Evolutionary conservation across 176 grass and related monocot genomes (phyloP), one percentile per base, ranked within the genome.

Genomic region (Hsuehochloa calcarea): DNA sequence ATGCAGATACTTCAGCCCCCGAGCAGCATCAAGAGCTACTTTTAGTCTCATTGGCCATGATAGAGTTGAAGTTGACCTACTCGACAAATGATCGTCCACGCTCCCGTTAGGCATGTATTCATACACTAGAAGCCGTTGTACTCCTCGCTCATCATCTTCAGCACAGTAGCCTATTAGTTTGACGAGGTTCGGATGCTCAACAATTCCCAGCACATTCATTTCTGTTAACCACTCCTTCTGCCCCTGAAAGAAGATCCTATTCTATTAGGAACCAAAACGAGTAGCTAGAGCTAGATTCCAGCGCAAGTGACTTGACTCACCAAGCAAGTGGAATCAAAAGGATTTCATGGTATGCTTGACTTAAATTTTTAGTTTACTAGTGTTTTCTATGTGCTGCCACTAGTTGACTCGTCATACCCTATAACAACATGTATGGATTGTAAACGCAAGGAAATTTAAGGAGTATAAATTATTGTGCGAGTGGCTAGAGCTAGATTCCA

Each of bases 201-300:
- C 88, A 62, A 96, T 87, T 45, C 93, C 97, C 80, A 99, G 92
- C 60, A 99, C 93, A 88, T 99, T 99, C 70, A 99, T 91, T 78
- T 99, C 97, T 74, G 92, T 95, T 84, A 99, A 55, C 97, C 97
- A 99, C 68, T 96, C 97, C 81, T 92, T 99, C 86, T 99, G 97
- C 20, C 97, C 96, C 97, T 99, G 90, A 79, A 88, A 15, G 77
- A 82, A 87, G 39, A 79, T 54, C 19, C 60, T 26, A 85, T 4
- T 69, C 29, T 76, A 76, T 89, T 50, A 83, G 75, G 26, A 80
- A 83, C 16, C 27, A 43, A 65, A 35, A 58, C 40, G 55, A 41
- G 43, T 31, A 50, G 64, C 27, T 47, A 70, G n/a, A 82, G 60
- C 82, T 71, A 72, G 39, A 82, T 72, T 88, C 13, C 58, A 77